These are phyloP conservation scores for Panaeolus papilionaceus DNA, from an alignment of 768 basidiomycete species.

Conservation along the genomic window DNA sequence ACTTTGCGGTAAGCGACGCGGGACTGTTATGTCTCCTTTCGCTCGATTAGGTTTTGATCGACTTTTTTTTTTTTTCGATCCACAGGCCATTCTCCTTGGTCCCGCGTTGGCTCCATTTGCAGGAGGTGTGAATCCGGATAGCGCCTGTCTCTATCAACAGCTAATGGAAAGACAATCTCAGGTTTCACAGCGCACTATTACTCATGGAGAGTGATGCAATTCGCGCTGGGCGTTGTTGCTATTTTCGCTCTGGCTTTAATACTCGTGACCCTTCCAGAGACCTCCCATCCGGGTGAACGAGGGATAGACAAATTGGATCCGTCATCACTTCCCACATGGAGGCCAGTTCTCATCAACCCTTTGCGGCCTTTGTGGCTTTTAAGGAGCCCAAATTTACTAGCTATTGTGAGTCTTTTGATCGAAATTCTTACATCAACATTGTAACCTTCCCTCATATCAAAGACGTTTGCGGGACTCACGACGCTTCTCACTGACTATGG, in stretches of 20 bases:
- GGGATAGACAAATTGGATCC: constrained; percentile 55
- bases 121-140: constrained; percentile 47
- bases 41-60: background rate
- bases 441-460: background rate
- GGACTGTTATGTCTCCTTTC: background rate
- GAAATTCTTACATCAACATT: background rate
- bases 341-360: constrained; percentile 63
- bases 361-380: constrained; percentile 56
- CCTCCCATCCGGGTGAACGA: constrained; percentile 62
- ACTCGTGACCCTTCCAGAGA: constrained; percentile 64
- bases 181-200: constrained; percentile 60
- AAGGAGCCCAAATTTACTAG: constrained; percentile 63
- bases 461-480: constrained; percentile 39
- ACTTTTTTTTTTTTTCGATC: background rate
- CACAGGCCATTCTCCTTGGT: constrained; percentile 59
- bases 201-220: constrained; percentile 72
- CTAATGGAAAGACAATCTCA: constrained; percentile 23
- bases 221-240: constrained; percentile 46
- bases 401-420: constrained; percentile 48
- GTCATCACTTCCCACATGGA: constrained; percentile 25
- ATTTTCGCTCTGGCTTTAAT: constrained; percentile 47
- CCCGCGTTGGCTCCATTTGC: constrained; percentile 65
- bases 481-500: constrained; percentile 48
- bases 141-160: background rate
- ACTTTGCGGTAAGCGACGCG: constrained; percentile 50